Percentiles rank a stretch among this genome's conserved stretches.
Conservation (phyloP, 2,329 filamentous ascomycete species). For the Alternaria panax region DNA sequence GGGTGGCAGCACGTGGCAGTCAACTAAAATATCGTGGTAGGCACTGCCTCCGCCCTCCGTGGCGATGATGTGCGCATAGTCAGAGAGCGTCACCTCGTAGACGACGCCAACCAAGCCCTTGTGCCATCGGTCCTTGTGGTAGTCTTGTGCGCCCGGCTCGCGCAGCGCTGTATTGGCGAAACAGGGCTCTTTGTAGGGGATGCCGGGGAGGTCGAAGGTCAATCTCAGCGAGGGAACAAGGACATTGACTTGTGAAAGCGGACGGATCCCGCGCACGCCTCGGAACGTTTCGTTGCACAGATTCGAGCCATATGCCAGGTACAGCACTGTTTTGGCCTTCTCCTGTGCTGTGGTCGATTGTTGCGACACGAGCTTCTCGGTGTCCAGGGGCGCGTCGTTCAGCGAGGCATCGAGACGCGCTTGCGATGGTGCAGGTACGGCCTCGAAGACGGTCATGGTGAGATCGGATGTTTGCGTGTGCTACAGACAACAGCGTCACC, state of each 20-base stretch:
- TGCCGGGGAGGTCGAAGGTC: conserved; percentile 83
- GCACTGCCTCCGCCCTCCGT: conserved; percentile 87
- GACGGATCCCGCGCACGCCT: conserved; percentile 77
- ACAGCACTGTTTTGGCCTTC: conserved; percentile 48
- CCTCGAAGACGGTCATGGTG: conserved; percentile 20
- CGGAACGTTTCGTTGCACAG: conserved; percentile 81
- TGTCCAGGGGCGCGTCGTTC: conserved; percentile 36
- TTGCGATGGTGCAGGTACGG: conserved; percentile 31
- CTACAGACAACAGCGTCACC: neutral
- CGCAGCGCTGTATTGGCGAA: conserved; percentile 82
- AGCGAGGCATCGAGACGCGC: conserved; percentile 45
- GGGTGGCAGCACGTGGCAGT: conserved; percentile 74
- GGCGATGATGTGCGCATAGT: conserved; percentile 85
- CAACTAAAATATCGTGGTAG: conserved; percentile 84
- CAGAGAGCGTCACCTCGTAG: conserved; percentile 85
- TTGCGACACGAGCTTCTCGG: conserved; percentile 21
- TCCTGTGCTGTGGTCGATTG: conserved; percentile 25
- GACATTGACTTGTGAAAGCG: conserved; percentile 82
- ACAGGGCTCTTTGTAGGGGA: conserved; percentile 89
- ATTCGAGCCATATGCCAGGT: conserved; percentile 86
- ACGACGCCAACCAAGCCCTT: conserved; percentile 91
- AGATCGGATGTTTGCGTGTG: neutral
- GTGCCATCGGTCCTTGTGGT: conserved; percentile 70
- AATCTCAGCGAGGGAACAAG: conserved; percentile 78
- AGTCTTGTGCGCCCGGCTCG: conserved; percentile 44